Evolutionary conservation across 495 filamentous ascomycete species (phyloP).

Genomic region (Chlorociboria aeruginascens): DNA sequence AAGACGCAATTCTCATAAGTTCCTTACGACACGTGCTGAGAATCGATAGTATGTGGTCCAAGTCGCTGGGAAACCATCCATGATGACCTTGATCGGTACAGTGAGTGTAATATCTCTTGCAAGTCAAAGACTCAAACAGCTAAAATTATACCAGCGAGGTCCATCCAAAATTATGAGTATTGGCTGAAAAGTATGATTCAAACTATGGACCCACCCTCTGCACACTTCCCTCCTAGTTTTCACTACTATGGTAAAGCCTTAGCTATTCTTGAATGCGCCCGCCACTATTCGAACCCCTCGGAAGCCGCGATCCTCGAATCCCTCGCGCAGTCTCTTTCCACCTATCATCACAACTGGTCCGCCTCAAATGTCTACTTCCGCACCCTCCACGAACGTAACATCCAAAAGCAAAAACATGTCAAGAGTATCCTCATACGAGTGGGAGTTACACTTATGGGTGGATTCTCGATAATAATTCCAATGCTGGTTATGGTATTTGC

Average conservation of each 20-base stretch:
- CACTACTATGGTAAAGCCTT: conserved; percentile 1
- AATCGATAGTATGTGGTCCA: not conserved
- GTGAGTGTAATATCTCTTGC: not conserved
- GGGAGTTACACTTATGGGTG: conserved; percentile 2
- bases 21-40: not conserved
- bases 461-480: conserved; percentile 8
- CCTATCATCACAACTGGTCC: not conserved
- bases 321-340: not conserved
- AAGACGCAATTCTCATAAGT: conserved; percentile 1
- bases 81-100: not conserved
- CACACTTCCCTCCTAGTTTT: not conserved
- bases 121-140: not conserved
- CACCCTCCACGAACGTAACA: not conserved
- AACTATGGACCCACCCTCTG: not conserved
- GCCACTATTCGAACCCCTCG: not conserved
- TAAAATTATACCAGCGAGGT: not conserved
- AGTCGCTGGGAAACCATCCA: not conserved
- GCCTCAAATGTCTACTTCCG: not conserved
- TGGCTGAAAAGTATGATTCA: conserved; percentile 7
- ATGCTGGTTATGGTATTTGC: conserved; percentile 15
- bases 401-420: not conserved
- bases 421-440: conserved; percentile 1
- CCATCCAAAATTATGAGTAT: conserved; percentile 2
- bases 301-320: not conserved
- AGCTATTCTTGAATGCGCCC: conserved; percentile 5